phyloP scores from a whole-genome alignment of 1,284 basidiomycete species.

The Anthracocystis setariae region DNA sequence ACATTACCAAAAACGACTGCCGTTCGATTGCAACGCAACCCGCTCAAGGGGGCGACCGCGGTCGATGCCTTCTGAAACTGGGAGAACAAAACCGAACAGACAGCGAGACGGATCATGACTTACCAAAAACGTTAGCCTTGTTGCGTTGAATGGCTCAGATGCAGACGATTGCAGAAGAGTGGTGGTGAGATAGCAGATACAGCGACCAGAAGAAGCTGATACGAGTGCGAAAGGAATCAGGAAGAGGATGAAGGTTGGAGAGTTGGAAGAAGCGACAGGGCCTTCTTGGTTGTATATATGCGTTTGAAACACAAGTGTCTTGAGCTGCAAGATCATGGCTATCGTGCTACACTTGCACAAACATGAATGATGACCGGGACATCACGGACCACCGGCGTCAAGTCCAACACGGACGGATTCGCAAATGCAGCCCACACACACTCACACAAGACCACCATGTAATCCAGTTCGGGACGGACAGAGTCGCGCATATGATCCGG shows the following conservation, averaged over 20 bases:
- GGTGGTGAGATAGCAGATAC: conserved; percentile 15
- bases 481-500: background rate
- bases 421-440: conserved; percentile 1
- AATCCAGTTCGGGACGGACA: background rate
- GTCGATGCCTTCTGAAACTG: background rate
- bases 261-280: conserved; percentile 2
- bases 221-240: conserved; percentile 1
- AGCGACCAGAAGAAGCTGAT: conserved; percentile 6
- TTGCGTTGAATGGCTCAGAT: background rate
- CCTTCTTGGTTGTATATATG: conserved; percentile 37
- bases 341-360: background rate
- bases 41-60: no score
- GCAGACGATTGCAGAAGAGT: conserved; percentile 10
- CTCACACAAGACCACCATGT: background rate
- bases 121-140: conserved; percentile 11
- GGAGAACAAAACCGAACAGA: background rate
- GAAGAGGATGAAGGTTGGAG: conserved; percentile 11
- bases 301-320: conserved; percentile 40
- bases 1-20: no score
- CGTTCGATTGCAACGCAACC: no score
- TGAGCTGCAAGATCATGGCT: background rate
- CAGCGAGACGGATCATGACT: conserved; percentile 7
- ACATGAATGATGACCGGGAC: conserved; percentile 19
- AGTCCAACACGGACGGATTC: conserved; percentile 1
- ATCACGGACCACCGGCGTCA: conserved; percentile 21